Base-by-base conservation (phyloP, 306 rosid species). In the Potentilla sterilis region DNA sequence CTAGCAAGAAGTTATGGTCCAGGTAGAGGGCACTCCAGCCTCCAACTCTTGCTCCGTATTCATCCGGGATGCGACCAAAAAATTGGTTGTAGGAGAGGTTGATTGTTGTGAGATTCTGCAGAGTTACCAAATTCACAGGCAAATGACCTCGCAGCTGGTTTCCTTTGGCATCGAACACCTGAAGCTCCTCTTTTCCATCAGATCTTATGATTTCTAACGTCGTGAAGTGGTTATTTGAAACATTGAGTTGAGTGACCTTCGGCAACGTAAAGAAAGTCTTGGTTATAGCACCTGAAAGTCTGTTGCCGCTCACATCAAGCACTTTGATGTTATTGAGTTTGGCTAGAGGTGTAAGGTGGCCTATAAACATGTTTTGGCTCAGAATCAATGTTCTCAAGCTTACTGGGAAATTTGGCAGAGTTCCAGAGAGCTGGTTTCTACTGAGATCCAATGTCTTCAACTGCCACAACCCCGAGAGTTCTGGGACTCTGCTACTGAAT, bases 1-100 rank as follows among this genome's bases (percentile, higher is more conserved):
- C 93, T 7, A 49, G 15, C 1, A 86, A 81, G 75, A 83, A 77
- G 66, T 89, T 89, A 43, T 82, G 69, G 43, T 86, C 85, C 18
- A 88, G 77, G 38, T 61, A 72, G 43, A 86, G 57, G 9, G 32
- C 72, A 70, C 61, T 80, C 90, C 88, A 82, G 19, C 75, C 16
- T 67, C 65, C 71, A 6, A 83, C 14, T 72, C 67, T 80, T 12
- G 48, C 11, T 22, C 87, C 86, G 72, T 82, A 88, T 38, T 81
- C 87, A 11, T 64, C 76, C 0, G 86, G 93, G 70, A 86, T 81
- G 5, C 13, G 4, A 48, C 89, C 86, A 15, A 44, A 42, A 19
- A 82, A 79, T 46, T 78, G 85, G 72, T 88, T 86, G 10, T 74
- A 71, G 9, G 89, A 75, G 13, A 88, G 61, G 68, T 86, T 72